Percentiles rank a stretch among this genome's conserved stretches.
These are phyloP conservation scores for Haematococcus sp. DNA, from an alignment of 139 green algal species.

Conservation along the genomic window DNA sequence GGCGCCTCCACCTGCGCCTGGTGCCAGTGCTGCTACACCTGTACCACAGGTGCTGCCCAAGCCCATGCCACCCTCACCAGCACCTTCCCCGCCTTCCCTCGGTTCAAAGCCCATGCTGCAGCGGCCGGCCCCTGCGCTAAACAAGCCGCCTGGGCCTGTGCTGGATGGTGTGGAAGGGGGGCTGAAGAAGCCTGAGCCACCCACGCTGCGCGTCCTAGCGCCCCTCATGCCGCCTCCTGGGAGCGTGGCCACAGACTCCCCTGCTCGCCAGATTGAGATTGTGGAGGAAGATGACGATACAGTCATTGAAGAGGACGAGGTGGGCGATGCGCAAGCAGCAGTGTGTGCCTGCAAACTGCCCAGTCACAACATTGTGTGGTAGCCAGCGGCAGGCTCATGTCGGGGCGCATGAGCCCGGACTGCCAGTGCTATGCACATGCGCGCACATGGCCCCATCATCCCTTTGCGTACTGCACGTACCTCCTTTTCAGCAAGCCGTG, in stretches of 20 bases:
- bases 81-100: no score
- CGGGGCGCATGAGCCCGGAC: neutral
- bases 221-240: constrained; percentile 19
- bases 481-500: no score
- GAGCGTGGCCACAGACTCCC: neutral
- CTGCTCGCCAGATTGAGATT: constrained; percentile 1
- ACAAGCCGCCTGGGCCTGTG: no score
- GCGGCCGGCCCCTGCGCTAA: no score
- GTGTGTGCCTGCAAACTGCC: neutral
- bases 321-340: constrained; percentile 30
- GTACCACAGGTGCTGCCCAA: no score
- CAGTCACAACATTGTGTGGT: neutral
- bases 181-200: constrained; percentile 18
- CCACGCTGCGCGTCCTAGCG: constrained; percentile 37
- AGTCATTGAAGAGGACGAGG: constrained; percentile 30
- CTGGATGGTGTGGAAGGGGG: no score
- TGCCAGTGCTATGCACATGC: neutral
- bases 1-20: no score
- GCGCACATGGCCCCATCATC: neutral
- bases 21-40: no score
- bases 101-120: no score
- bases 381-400: neutral
- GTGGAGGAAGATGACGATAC: constrained; percentile 24
- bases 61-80: no score
- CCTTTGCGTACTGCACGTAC: no score